Percentiles rank a stretch among this genome's conserved stretches.
Evolutionary conservation across 371 early-diverging fungal species (phyloP).

Genomic region (Parasitella parasitica): DNA sequence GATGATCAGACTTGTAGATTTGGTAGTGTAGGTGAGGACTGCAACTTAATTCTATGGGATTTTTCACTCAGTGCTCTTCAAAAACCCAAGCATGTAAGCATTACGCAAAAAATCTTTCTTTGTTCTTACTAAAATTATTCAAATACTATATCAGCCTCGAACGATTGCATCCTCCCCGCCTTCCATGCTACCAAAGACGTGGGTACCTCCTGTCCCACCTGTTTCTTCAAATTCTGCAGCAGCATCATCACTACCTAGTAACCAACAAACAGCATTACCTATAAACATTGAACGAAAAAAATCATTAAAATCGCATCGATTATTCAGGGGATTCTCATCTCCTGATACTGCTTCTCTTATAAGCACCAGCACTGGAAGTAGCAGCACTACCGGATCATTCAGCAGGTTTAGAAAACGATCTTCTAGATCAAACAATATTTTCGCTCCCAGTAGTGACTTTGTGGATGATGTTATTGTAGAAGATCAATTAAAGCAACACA

Average conservation of each 20-base stretch:
- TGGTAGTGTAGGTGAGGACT: conserved; percentile 92
- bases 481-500: conserved; percentile 4
- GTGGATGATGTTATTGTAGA: conserved; percentile 5
- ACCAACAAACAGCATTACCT: background rate
- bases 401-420: conserved; percentile 11
- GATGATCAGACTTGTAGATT: conserved; percentile 85
- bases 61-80: conserved; percentile 83
- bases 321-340: conserved; percentile 19
- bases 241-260: background rate
- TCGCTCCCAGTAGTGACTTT: background rate
- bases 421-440: conserved; percentile 2
- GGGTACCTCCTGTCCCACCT: conserved; percentile 1
- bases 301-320: conserved; percentile 15
- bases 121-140: no score
- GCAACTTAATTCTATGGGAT: conserved; percentile 91
- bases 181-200: background rate
- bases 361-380: background rate
- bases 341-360: conserved; percentile 4
- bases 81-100: conserved; percentile 66
- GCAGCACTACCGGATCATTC: background rate
- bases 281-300: conserved; percentile 20
- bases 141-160: conserved; percentile 2
- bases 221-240: background rate
- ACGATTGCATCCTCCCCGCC: background rate
- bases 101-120: background rate